Evolutionary conservation across 1,284 basidiomycete genomes (phyloP).

Genomic region (Pseudozyma pruni): DNA sequence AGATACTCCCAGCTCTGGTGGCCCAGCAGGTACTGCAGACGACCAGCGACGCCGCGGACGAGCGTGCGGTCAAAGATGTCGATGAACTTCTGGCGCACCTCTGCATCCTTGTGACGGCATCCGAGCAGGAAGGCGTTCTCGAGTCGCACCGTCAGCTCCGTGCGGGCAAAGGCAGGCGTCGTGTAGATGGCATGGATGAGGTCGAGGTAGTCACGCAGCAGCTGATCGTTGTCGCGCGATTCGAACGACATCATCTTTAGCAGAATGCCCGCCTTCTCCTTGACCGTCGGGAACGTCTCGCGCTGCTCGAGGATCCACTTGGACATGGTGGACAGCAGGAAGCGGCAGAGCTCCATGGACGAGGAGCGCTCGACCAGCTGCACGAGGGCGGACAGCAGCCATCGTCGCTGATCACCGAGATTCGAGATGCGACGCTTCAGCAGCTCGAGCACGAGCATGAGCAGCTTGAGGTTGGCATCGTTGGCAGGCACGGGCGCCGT

Average conservation of each 20-base stretch:
- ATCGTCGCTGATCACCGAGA: conserved; percentile 73
- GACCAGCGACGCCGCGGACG: conserved; percentile 81
- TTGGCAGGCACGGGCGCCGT: conserved; percentile 41
- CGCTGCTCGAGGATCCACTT: conserved; percentile 82
- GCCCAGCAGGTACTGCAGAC: conserved; percentile 89
- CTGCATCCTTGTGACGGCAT: conserved; percentile 83
- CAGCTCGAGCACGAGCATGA: conserved; percentile 72
- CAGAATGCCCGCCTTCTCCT: conserved; percentile 91
- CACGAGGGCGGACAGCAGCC: conserved; percentile 79
- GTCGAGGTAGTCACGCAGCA: conserved; percentile 87
- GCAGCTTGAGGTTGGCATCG: conserved; percentile 68
- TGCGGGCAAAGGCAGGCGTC: conserved; percentile 83
- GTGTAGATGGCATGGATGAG: conserved; percentile 95
- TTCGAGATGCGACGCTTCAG: conserved; percentile 71
- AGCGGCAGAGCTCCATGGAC: conserved; percentile 81
- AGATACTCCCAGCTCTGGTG: conserved; percentile 96
- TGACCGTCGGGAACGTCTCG: conserved; percentile 78
- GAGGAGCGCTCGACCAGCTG: conserved; percentile 93
- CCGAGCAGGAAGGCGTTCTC: conserved; percentile 95
- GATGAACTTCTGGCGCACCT: conserved; percentile 85
- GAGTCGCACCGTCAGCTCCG: conserved; percentile 90
- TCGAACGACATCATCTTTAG: conserved; percentile 93
- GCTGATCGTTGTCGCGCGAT: conserved; percentile 74
- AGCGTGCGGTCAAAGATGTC: conserved; percentile 90
- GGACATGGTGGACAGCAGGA: conserved; percentile 85